These are phyloP conservation scores for Pelagophyceae sp. DNA, from an alignment of 352 stramenopile genomes.

Conservation along the genomic window DNA sequence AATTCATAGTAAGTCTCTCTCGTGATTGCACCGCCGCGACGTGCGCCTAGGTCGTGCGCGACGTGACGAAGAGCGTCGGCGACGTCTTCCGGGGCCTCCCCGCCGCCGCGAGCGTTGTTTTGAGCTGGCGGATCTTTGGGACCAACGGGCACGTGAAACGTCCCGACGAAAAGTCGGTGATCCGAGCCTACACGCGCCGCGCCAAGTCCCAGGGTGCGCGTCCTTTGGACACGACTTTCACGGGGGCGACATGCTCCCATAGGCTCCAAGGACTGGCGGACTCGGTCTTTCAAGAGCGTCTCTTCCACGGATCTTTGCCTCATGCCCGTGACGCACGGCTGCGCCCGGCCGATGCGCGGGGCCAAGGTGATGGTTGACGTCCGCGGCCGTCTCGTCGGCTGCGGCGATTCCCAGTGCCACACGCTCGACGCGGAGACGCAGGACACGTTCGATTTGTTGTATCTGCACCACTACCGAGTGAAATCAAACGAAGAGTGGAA, in stretches of 20 bases:
- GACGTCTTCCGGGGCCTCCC: too few relatives aligned
- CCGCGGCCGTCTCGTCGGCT: background rate
- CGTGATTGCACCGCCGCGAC: background rate
- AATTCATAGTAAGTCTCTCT: background rate
- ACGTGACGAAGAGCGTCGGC: background rate
- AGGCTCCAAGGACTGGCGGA: background rate
- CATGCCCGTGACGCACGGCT: background rate
- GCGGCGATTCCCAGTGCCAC: background rate
- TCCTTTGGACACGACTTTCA: too few relatives aligned
- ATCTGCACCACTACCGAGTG: background rate
- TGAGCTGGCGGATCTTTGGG: background rate
- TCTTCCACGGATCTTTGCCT: background rate
- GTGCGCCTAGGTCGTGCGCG: background rate
- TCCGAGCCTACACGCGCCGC: background rate
- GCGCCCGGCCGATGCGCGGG: too few relatives aligned
- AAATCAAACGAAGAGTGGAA: background rate
- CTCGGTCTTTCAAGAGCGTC: background rate
- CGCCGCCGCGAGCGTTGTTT: background rate
- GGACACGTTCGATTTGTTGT: background rate
- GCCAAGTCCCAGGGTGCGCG: background rate
- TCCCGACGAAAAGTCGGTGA: background rate
- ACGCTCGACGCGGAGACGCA: background rate
- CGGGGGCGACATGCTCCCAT: too few relatives aligned
- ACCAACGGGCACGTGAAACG: background rate
- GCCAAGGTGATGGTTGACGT: background rate